A percentile compares a stretch with the other conserved stretches of the same genome.
These are phyloP conservation scores for Erysiphe pulchra DNA, from an alignment of 2,329 filamentous ascomycete genomes.

Conservation along the genomic window DNA sequence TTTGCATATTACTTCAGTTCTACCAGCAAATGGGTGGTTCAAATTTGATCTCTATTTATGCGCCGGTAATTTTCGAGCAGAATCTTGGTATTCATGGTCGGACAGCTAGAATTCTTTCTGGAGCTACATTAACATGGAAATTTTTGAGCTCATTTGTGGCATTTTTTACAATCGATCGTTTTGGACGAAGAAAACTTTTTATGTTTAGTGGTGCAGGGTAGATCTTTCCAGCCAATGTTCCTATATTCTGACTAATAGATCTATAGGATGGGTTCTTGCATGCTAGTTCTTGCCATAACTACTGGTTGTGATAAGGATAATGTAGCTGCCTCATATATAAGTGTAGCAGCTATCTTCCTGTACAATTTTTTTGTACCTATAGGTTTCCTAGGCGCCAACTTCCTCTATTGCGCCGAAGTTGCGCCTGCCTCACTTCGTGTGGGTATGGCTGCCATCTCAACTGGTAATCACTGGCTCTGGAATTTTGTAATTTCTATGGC, in stretches of 20 bases:
- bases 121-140: slow-evolving; percentile 25
- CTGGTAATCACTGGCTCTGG: slow-evolving; percentile 51
- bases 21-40: slow-evolving; percentile 52
- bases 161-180: slow-evolving; percentile 36
- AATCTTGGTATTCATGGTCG: slow-evolving; percentile 14
- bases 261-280: slow-evolving; percentile 23
- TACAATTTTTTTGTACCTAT: slow-evolving; percentile 35
- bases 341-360: slow-evolving; percentile 29
- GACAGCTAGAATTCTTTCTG: slow-evolving; percentile 24
- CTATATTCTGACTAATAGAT: background rate
- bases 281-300: slow-evolving; percentile 25
- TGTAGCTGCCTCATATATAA: slow-evolving; percentile 21
- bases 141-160: slow-evolving; percentile 19
- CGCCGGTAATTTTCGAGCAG: slow-evolving; percentile 38
- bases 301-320: slow-evolving; percentile 22
- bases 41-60: slow-evolving; percentile 52
- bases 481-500: slow-evolving; percentile 56
- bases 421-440: slow-evolving; percentile 48
- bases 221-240: background rate
- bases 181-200: slow-evolving; percentile 32
- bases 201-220: slow-evolving; percentile 23
- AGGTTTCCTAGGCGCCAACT: slow-evolving; percentile 43
- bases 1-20: slow-evolving; percentile 42
- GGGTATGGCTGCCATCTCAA: slow-evolving; percentile 34
- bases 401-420: slow-evolving; percentile 45